Evolutionary conservation across 2,329 filamentous ascomycete genomes (phyloP).

Genomic region (Botrytis paeoniae): DNA sequence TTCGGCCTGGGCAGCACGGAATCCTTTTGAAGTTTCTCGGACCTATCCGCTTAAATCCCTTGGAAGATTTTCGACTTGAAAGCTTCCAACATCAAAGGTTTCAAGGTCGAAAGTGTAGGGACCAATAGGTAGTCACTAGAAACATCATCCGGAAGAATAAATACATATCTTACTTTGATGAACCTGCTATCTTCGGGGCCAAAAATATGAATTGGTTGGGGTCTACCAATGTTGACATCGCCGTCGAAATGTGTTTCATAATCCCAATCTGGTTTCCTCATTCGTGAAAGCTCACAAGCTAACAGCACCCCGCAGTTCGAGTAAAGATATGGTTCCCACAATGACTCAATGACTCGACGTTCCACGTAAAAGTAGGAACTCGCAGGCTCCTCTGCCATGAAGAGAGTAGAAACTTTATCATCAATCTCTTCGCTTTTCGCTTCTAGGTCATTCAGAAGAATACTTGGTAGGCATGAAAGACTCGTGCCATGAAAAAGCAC

Average conservation of each 20-base stretch:
- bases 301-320: neutral
- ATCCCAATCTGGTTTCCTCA: neutral
- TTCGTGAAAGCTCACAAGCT: neutral
- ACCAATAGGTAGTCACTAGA: neutral
- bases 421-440: neutral
- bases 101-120: neutral
- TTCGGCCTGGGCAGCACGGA: neutral
- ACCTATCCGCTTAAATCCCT: neutral
- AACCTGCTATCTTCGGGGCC: neutral
- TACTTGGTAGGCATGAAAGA: neutral
- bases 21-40: neutral
- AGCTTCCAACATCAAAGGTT: neutral
- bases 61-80: neutral
- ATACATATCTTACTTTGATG: neutral
- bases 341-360: neutral
- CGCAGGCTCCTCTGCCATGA: neutral
- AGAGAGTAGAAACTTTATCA: neutral
- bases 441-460: neutral
- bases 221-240: neutral
- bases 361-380: neutral
- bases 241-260: neutral
- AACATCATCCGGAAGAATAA: neutral
- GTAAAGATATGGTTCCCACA: neutral
- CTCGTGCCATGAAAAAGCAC: neutral
- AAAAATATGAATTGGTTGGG: neutral